A percentile compares a stretch with the other conserved stretches of the same genome.
Conservation (phyloP, 371 early-diverging fungal species). For the Mucor racemosus region DNA sequence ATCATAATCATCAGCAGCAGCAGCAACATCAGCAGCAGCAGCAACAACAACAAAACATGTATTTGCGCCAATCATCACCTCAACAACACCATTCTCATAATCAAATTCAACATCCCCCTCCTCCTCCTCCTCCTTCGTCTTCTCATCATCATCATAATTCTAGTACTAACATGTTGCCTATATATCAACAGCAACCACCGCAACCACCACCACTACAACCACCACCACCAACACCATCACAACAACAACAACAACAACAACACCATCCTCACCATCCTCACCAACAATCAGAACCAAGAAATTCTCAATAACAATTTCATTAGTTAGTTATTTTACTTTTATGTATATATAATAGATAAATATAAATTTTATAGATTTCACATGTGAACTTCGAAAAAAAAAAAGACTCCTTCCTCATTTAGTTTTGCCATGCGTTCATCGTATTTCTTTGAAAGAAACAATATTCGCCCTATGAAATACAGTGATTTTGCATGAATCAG, state of each 20-base stretch:
- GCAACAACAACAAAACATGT: neutral
- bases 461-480: neutral
- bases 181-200: neutral
- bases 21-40: neutral
- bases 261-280: neutral
- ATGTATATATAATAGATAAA: conserved; percentile 1
- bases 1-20: conserved; percentile 1
- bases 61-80: conserved; percentile 3
- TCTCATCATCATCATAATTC: neutral
- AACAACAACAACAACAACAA: conserved; percentile 8
- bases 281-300: neutral
- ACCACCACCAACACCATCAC: conserved; percentile 11
- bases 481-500: conserved; percentile 6
- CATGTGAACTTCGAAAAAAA: neutral
- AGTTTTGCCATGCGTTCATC: neutral
- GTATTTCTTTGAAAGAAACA: neutral
- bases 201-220: neutral
- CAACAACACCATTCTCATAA: neutral
- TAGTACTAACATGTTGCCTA: conserved; percentile 4
- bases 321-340: neutral
- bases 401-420: neutral
- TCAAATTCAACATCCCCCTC: neutral
- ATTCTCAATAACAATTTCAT: neutral
- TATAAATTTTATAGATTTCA: conserved; percentile 4
- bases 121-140: neutral